Evolutionary conservation across 768 basidiomycete genomes (phyloP).

Genomic region (Tulasnella sp.): DNA sequence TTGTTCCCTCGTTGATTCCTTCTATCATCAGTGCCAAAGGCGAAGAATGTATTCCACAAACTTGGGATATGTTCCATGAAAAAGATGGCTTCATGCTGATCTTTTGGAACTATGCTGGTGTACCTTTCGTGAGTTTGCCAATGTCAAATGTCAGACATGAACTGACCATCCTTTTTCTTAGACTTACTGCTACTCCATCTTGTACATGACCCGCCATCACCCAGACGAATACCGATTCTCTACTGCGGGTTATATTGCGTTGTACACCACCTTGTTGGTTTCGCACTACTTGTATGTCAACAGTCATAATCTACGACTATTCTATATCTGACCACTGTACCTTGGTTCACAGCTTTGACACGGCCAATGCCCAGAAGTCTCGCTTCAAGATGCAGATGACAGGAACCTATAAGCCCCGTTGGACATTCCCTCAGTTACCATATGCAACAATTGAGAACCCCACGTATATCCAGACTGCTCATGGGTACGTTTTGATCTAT

Average conservation of each 20-base stretch:
- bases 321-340: neutral
- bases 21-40: constrained; percentile 56
- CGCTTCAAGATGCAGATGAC: constrained; percentile 96
- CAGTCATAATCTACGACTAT: neutral
- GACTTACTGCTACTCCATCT: constrained; percentile 95
- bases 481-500: constrained; percentile 54
- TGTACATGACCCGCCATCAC: constrained; percentile 95
- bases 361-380: constrained; percentile 92
- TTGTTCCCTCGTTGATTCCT: neutral
- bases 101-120: constrained; percentile 94
- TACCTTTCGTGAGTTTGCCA: constrained; percentile 48
- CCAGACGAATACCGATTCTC: constrained; percentile 80
- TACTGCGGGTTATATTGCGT: constrained; percentile 51
- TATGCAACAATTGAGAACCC: constrained; percentile 74
- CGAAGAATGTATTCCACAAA: constrained; percentile 90
- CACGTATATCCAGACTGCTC: constrained; percentile 80
- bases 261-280: constrained; percentile 63
- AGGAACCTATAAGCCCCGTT: constrained; percentile 71
- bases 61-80: constrained; percentile 99
- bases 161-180: constrained; percentile 21
- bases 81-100: constrained; percentile 96
- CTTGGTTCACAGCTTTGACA: constrained; percentile 57
- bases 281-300: constrained; percentile 71
- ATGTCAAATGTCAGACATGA: neutral
- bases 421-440: constrained; percentile 89